A percentile compares a stretch with the other conserved stretches of the same genome.
These are phyloP conservation scores for Aspergillus tanneri DNA, from an alignment of 2,329 filamentous ascomycete species.

Conservation along the genomic window DNA sequence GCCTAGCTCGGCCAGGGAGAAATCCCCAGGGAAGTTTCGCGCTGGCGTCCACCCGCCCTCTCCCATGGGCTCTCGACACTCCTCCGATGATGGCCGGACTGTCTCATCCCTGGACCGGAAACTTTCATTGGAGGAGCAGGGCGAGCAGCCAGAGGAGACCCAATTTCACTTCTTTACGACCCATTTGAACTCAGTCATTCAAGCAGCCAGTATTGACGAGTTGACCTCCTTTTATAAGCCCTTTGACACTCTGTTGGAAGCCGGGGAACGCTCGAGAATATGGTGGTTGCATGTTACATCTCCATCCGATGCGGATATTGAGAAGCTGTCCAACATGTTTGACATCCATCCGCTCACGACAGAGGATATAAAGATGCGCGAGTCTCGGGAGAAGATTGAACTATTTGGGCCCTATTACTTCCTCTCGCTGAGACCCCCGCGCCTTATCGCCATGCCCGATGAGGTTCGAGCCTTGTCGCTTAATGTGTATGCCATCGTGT, in stretches of 20 bases:
- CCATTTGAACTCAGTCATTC: constrained; percentile 82
- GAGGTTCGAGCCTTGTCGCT: constrained; percentile 81
- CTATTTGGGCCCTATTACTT: constrained; percentile 97
- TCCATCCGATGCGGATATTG: constrained; percentile 82
- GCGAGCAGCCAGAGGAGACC: constrained; percentile 50
- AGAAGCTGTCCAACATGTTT: constrained; percentile 83
- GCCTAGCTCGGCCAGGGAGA: not conserved
- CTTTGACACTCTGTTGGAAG: constrained; percentile 59
- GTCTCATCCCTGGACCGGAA: constrained; percentile 1
- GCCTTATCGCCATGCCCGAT: constrained; percentile 68
- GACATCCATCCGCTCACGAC: constrained; percentile 91
- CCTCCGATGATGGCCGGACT: not conserved
- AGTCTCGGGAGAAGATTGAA: constrained; percentile 94
- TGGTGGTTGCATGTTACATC: constrained; percentile 96
- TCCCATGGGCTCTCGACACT: not conserved
- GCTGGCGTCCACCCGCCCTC: not conserved
- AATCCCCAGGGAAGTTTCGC: not conserved
- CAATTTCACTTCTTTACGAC: constrained; percentile 94
- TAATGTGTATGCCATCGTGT: constrained; percentile 92
- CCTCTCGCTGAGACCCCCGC: constrained; percentile 88
- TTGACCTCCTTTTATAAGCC: constrained; percentile 80
- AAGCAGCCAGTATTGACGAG: constrained; percentile 78
- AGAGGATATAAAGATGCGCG: constrained; percentile 89
- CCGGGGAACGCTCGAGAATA: constrained; percentile 65
- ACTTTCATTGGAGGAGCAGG: not conserved